Percentiles rank a stretch among this genome's conserved stretches.
Evolutionary conservation across 208 protist species (phyloP).

Genomic region (Trypanosoma theileri): DNA sequence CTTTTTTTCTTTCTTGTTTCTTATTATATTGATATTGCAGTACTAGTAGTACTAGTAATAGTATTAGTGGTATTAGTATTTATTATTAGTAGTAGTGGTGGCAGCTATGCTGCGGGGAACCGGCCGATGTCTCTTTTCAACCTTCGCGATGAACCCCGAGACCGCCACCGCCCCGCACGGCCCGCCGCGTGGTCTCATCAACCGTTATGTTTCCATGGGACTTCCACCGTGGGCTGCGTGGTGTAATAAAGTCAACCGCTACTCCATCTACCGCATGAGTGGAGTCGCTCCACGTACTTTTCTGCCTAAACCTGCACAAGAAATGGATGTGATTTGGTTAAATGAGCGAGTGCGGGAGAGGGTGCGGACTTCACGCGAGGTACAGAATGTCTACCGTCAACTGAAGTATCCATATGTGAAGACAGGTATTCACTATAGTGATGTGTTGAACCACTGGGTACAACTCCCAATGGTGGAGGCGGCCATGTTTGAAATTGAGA

Average conservation of each 20-base stretch:
- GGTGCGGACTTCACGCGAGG: conserved; percentile 82
- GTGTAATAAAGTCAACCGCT: conserved; percentile 83
- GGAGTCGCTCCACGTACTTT: conserved; percentile 73
- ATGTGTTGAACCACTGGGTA: conserved; percentile 89
- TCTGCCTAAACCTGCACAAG: conserved; percentile 74
- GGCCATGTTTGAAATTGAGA: conserved; percentile 87
- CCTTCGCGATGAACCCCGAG: conserved; percentile 83
- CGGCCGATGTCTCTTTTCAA: conserved; percentile 52
- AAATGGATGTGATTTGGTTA: conserved; percentile 92
- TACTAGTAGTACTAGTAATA: background rate
- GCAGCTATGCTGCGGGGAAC: conserved; percentile 46
- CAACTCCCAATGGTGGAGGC: conserved; percentile 91
- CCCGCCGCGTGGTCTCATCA: conserved; percentile 82
- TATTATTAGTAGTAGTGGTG: background rate
- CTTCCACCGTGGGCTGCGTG: conserved; percentile 90
- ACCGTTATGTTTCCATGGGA: conserved; percentile 89
- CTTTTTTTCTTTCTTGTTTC: background rate
- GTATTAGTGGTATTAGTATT: background rate
- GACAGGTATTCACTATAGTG: conserved; percentile 88
- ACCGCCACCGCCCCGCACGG: conserved; percentile 80
- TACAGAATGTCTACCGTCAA: conserved; percentile 89
- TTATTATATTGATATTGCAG: background rate
- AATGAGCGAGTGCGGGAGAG: conserved; percentile 89
- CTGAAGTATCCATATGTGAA: conserved; percentile 90
- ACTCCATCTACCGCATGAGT: conserved; percentile 86